Evolutionary conservation across 2,329 filamentous ascomycete species (phyloP), one percentile per base, ranked within the genome.

Genomic region (Alternaria alternata): DNA sequence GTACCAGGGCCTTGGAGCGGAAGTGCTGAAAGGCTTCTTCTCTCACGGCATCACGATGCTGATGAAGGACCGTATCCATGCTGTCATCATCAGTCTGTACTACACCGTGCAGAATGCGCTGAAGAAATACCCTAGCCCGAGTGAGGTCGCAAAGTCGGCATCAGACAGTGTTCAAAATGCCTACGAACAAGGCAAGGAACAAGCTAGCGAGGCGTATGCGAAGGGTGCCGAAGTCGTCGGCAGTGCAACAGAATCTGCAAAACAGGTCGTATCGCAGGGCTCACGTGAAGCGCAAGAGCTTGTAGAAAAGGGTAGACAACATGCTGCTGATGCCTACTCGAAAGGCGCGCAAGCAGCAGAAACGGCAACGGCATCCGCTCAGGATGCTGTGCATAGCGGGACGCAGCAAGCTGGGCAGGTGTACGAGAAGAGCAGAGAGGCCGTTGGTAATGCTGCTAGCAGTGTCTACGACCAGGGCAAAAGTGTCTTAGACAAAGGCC

Each of bases 21-120:
- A 96, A 78, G 83, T 96, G 3, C 78, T 94, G 8, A 94, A 93
- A 71, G 91, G 91, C 0, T 96, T 96, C 80, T 89, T 97, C 70
- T 89, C 88, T 22, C 93, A 97, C 71, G 93, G 93, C 0, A 85
- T 93, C 52, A 94, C 93, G 1, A 96, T 96, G 91, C 81, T 94
- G 54, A 88, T 91, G 59, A 97, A 97, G 78, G 91, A 94, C 57
- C 81, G 86, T 5, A 86, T 95, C 8, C 91, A 96, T 75, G 83
- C 86, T 28, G 77, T 89, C 16, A 87, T 96, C 57, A 86, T 96
- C 60, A 87, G 87, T 64, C 70, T 89, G 5, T 96, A 94, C 78
- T 91, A 92, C 66, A 72, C 88, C 7, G 73, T 90, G 2, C 78
- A 91, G n/a, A 80, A 80, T 58, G 63, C 77, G n/a, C 75, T 81